phyloP scores from a whole-genome alignment of 129 eudicot species.

The Artemisia argyi region DNA sequence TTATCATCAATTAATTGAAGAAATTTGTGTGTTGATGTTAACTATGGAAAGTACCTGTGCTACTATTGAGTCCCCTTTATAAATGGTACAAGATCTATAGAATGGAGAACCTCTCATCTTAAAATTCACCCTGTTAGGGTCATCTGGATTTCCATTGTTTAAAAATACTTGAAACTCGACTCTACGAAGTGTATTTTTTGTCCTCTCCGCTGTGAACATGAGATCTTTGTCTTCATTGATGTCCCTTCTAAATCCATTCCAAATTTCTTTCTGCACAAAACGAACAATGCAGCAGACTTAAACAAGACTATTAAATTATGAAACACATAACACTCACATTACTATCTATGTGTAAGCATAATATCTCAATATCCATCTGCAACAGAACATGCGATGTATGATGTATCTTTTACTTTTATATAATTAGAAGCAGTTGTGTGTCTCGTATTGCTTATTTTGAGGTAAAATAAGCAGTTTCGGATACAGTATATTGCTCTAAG shows the following conservation, averaged over 20 bases:
- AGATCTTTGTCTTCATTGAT: conserved; percentile 38
- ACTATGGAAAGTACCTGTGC: conserved; percentile 62
- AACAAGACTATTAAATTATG: no score
- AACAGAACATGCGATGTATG: no score
- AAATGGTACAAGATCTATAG: conserved; percentile 80
- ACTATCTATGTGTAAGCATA: no score
- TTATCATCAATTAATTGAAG: not conserved
- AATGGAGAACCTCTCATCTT: conserved; percentile 76
- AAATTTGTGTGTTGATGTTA: not conserved
- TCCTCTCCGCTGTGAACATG: conserved; percentile 55
- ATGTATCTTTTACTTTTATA: no score
- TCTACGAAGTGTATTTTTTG: conserved; percentile 36
- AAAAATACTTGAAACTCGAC: conserved; percentile 56
- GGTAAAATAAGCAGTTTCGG: no score
- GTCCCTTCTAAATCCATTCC: conserved; percentile 63
- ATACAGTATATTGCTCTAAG: no score
- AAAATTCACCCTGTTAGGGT: conserved; percentile 31
- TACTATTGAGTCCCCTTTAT: conserved; percentile 57
- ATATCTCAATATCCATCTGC: no score
- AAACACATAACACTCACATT: no score
- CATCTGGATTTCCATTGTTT: conserved; percentile 24
- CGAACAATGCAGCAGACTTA: not conserved
- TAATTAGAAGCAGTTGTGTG: no score
- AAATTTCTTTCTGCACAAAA: conserved; percentile 53
- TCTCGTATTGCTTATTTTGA: no score